Evolutionary conservation across 371 early-diverging fungal genomes (phyloP).

Genomic region (Rhizomucor miehei): DNA sequence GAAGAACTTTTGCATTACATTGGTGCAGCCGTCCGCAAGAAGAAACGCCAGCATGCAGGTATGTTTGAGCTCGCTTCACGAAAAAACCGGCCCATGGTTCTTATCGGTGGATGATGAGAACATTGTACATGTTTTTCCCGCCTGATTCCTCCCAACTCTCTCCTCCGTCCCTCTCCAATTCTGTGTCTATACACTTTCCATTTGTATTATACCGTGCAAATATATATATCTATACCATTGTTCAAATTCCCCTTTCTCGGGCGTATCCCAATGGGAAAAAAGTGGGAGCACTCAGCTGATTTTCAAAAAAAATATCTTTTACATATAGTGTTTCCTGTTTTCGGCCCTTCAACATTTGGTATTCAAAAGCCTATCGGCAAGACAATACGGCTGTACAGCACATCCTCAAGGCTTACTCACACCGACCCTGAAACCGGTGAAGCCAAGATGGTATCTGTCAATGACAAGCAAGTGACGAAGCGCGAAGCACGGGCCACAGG

Average conservation of each 20-base stretch:
- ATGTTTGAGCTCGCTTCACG: conserved; percentile 76
- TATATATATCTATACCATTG: neutral
- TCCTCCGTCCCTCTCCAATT: neutral
- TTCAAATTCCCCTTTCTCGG: too few species aligned
- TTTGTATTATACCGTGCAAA: neutral
- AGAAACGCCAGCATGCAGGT: conserved; percentile 91
- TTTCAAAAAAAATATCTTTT: too few species aligned
- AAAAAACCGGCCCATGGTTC: conserved; percentile 93
- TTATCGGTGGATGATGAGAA: conserved; percentile 81
- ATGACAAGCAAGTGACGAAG: conserved; percentile 58
- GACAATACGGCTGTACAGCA: neutral
- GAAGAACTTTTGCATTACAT: conserved; percentile 68
- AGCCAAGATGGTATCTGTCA: conserved; percentile 85
- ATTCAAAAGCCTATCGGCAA: too few species aligned
- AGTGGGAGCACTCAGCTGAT: too few species aligned
- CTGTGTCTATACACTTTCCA: neutral
- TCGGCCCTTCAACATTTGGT: too few species aligned
- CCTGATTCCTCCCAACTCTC: neutral
- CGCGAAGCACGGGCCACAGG: conserved; percentile 77
- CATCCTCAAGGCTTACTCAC: conserved; percentile 56
- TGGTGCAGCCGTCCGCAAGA: conserved; percentile 77
- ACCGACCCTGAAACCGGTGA: conserved; percentile 70
- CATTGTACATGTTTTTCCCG: neutral
- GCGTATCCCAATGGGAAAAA: too few species aligned
- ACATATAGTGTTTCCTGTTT: too few species aligned